These are phyloP conservation scores for Rhodotorula sp. DNA, from an alignment of 1,284 basidiomycete genomes.

Conservation along the genomic window DNA sequence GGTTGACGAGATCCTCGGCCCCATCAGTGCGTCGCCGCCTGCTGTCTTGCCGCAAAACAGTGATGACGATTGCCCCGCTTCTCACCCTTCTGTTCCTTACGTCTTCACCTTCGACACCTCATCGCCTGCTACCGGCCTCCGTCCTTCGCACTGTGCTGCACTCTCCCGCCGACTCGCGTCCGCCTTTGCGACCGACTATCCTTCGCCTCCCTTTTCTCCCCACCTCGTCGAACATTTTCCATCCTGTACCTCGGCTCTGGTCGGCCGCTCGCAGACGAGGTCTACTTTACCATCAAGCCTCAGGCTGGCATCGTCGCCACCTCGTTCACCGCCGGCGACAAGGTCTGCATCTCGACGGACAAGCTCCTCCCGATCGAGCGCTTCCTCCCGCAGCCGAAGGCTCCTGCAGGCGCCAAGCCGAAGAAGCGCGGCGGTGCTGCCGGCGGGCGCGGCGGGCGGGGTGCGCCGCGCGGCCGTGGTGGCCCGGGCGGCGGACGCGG, in stretches of 20 bases:
- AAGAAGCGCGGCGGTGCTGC: slow-evolving; percentile 43
- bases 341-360: slow-evolving; percentile 94
- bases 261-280: slow-evolving; percentile 62
- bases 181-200: too few relatives aligned
- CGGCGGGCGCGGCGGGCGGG: slow-evolving; percentile 39
- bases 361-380: slow-evolving; percentile 95
- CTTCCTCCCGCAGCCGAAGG: slow-evolving; percentile 96
- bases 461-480: background rate
- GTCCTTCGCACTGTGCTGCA: too few relatives aligned
- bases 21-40: slow-evolving; percentile 63
- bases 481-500: background rate
- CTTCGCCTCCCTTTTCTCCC: background rate
- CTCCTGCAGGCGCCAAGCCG: slow-evolving; percentile 58
- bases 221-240: background rate
- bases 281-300: slow-evolving; percentile 98
- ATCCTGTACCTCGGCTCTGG: too few relatives aligned
- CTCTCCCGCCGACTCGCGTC: too few relatives aligned
- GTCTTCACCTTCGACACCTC: background rate
- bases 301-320: slow-evolving; percentile 90
- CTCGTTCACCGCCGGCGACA: slow-evolving; percentile 97
- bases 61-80: background rate
- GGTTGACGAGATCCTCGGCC: slow-evolving; percentile 94
- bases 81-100: background rate
- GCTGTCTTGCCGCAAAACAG: background rate
- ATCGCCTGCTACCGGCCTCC: too few relatives aligned